phyloP scores from a whole-genome alignment of 140 eudicot species.

The Bidens hawaiensis region DNA sequence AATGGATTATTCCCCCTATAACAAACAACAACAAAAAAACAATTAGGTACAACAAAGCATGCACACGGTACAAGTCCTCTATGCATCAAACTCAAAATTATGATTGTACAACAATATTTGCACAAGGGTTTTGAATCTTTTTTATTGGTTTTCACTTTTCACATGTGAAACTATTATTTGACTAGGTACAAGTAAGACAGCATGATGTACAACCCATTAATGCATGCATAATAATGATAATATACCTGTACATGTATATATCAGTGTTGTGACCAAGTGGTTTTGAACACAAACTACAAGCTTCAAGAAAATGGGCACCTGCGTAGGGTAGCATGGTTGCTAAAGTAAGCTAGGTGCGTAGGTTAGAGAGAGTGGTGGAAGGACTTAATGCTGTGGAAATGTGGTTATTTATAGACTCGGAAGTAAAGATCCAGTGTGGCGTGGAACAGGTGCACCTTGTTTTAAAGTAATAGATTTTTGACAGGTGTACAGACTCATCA shows the following conservation, averaged over 20 bases:
- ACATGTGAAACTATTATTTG: background rate
- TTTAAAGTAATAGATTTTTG: background rate
- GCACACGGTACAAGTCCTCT: conserved; percentile 15
- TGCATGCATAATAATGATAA: no score
- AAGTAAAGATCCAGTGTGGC: conserved; percentile 32
- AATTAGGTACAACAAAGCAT: background rate
- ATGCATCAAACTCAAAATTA: conserved; percentile 6
- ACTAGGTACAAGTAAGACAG: conserved; percentile 1
- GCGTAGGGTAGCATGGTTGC: conserved; percentile 40
- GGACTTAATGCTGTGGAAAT: conserved; percentile 16
- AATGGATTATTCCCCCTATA: conserved; percentile 90
- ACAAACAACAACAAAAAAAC: background rate
- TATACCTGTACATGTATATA: conserved; percentile 94
- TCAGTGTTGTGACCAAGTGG: conserved; percentile 60
- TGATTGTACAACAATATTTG: background rate
- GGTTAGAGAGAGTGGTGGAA: conserved; percentile 36
- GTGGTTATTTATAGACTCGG: conserved; percentile 32
- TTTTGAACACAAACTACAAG: conserved; percentile 71
- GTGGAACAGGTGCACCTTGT: conserved; percentile 22
- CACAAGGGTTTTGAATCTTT: conserved; percentile 5
- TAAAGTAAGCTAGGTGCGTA: conserved; percentile 24
- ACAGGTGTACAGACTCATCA: background rate
- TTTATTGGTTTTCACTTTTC: background rate
- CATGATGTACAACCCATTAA: conserved; percentile 5
- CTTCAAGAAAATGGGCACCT: conserved; percentile 74